Percentiles rank a stretch among this genome's conserved stretches.
Conservation (phyloP, 371 early-diverging fungal species). For the Sporodiniella umbellata region DNA sequence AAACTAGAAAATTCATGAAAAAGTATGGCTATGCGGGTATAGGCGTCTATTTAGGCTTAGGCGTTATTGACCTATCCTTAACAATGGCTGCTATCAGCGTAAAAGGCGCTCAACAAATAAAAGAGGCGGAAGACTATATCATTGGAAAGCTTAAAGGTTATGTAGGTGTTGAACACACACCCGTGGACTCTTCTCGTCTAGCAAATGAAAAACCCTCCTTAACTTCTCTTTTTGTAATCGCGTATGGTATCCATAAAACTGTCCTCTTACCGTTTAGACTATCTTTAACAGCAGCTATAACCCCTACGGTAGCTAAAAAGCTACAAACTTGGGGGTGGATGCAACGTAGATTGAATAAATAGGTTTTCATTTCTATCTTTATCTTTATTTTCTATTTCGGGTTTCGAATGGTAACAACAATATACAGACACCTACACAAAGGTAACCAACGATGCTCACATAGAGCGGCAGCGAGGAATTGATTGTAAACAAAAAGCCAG, state of each 20-base stretch:
- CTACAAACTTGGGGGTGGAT: conserved; percentile 15
- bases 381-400: neutral
- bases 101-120: conserved; percentile 35
- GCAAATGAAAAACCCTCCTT: conserved; percentile 28
- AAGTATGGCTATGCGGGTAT: conserved; percentile 47
- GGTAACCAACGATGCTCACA: conserved; percentile 60
- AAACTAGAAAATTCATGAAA: conserved; percentile 19
- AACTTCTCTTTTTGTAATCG: conserved; percentile 37
- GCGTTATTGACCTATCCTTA: conserved; percentile 29
- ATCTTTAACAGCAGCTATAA: conserved; percentile 43
- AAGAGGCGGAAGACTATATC: conserved; percentile 29
- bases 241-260: conserved; percentile 50
- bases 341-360: conserved; percentile 4
- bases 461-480: conserved; percentile 64
- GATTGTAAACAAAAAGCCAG: conserved; percentile 64
- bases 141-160: conserved; percentile 11
- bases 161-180: conserved; percentile 10
- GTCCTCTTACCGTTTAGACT: conserved; percentile 41
- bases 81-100: conserved; percentile 34
- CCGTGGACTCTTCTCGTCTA: conserved; percentile 1
- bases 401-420: neutral
- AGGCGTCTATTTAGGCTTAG: conserved; percentile 35
- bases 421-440: conserved; percentile 60
- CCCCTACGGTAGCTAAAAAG: conserved; percentile 27
- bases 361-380: too few species aligned